These are phyloP conservation scores for Coccinonectria pachysandricola DNA, from an alignment of 2,329 filamentous ascomycete species.

Conservation along the genomic window DNA sequence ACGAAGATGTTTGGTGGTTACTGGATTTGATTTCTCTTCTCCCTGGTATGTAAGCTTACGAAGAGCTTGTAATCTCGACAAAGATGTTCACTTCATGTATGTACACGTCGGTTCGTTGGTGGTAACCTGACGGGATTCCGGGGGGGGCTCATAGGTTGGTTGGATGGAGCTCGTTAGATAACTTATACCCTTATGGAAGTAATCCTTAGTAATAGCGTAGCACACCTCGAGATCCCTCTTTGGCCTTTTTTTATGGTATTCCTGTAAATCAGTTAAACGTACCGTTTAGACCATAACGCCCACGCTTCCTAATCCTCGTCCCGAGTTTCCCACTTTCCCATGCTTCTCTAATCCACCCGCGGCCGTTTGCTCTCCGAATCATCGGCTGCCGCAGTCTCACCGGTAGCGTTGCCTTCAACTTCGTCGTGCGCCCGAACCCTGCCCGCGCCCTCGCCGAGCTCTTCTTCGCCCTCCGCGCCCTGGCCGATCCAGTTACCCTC, in stretches of 20 bases:
- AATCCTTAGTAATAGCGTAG: too few relatives aligned
- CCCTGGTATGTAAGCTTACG: too few relatives aligned
- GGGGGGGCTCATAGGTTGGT: too few relatives aligned
- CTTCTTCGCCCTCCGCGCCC: constrained; percentile 31
- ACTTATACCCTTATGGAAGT: constrained; percentile 14
- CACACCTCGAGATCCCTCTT: neutral
- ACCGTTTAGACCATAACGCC: constrained; percentile 16
- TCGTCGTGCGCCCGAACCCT: constrained; percentile 45
- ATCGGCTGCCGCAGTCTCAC: constrained; percentile 29
- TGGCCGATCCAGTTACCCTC: constrained; percentile 64
- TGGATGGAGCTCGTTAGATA: constrained; percentile 12
- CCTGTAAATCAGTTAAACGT: too few relatives aligned
- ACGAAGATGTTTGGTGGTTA: too few relatives aligned
- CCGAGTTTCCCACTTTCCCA: neutral
- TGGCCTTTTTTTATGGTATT: neutral
- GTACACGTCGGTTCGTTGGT: constrained; percentile 2
- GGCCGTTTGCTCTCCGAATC: constrained; percentile 37
- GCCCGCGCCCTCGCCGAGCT: constrained; percentile 55
- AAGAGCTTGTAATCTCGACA: too few relatives aligned
- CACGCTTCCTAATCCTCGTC: constrained; percentile 5
- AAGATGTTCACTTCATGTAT: constrained; percentile 4
- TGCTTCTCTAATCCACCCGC: constrained; percentile 29
- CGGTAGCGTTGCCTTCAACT: constrained; percentile 35
- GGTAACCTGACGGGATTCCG: too few relatives aligned
- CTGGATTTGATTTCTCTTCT: too few relatives aligned